A percentile compares a stretch with the other conserved stretches of the same genome.
These are phyloP conservation scores for Castanea sativa DNA, from an alignment of 306 rosid species.

Conservation along the genomic window DNA sequence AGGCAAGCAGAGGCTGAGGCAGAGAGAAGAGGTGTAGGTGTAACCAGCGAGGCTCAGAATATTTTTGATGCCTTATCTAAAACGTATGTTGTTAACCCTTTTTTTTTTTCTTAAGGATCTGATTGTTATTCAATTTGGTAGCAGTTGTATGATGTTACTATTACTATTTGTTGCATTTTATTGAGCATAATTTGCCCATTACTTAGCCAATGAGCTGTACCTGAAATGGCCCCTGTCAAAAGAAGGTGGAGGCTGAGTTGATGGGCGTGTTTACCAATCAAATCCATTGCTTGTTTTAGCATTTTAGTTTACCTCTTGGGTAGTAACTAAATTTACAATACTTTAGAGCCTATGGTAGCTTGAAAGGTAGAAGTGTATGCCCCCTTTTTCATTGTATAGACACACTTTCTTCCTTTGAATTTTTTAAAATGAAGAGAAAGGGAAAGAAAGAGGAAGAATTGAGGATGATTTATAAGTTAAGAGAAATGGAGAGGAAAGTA, in stretches of 20 bases:
- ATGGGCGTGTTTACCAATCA: no score
- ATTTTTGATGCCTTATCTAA: conserved; percentile 89
- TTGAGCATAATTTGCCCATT: background rate
- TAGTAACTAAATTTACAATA: background rate
- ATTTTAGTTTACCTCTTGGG: background rate
- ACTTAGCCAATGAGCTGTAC: no score
- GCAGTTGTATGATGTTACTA: background rate
- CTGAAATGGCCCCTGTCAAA: no score
- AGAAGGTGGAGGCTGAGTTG: no score
- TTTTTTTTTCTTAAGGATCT: background rate
- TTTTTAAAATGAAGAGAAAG: background rate
- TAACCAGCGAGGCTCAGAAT: conserved; percentile 80
- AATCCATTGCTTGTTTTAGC: background rate
- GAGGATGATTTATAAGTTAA: background rate
- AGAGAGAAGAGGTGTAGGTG: conserved; percentile 96
- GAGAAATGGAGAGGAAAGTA: background rate
- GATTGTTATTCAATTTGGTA: background rate
- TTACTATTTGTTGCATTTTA: background rate
- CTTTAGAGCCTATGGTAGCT: background rate
- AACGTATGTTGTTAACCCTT: conserved; percentile 59
- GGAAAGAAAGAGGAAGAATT: background rate
- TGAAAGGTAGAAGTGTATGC: background rate
- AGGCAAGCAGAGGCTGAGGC: conserved; percentile 88
- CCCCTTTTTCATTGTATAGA: background rate
- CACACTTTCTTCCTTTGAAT: background rate